Conservation (phyloP, 768 basidiomycete genomes). For the Lentinus brumalis region DNA sequence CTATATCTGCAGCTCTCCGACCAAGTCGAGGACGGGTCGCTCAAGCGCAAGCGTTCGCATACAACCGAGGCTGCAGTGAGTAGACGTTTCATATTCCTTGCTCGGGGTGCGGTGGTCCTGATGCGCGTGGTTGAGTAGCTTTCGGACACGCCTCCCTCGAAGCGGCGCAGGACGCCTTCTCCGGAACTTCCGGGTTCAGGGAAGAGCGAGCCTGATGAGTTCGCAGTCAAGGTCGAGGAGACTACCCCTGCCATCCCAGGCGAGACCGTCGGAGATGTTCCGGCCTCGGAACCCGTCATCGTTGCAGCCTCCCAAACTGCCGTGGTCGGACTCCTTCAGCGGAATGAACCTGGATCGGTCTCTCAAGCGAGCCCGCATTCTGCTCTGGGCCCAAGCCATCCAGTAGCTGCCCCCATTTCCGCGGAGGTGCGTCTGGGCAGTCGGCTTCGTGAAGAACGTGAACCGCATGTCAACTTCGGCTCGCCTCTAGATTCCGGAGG, state of each 20-base stretch:
- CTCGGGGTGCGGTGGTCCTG: neutral
- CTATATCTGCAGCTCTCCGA: constrained; percentile 14
- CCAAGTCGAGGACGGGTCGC: constrained; percentile 24
- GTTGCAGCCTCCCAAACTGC: too few species aligned
- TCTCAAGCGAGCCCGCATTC: too few species aligned
- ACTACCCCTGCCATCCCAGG: neutral
- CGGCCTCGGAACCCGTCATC: too few species aligned
- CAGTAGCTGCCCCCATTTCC: too few species aligned
- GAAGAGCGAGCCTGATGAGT: neutral
- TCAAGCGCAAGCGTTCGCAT: constrained; percentile 24
- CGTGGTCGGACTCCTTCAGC: too few species aligned
- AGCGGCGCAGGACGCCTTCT: constrained; percentile 25
- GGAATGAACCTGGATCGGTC: too few species aligned
- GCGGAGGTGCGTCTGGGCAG: too few species aligned
- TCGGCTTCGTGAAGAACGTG: too few species aligned
- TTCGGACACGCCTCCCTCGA: constrained; percentile 13
- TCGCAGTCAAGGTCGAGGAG: constrained; percentile 1
- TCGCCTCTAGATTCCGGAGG: too few species aligned
- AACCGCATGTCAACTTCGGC: too few species aligned
- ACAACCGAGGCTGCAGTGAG: neutral
- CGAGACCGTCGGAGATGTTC: too few species aligned
- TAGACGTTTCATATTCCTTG: neutral
- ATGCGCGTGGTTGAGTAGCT: neutral
- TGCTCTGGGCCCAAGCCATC: too few species aligned
- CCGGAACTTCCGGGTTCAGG: neutral